A percentile compares a stretch with the other conserved stretches of the same genome.
phyloP scores from a whole-genome alignment of 139 green algal species.

The Mesotaenium endlicherianum region DNA sequence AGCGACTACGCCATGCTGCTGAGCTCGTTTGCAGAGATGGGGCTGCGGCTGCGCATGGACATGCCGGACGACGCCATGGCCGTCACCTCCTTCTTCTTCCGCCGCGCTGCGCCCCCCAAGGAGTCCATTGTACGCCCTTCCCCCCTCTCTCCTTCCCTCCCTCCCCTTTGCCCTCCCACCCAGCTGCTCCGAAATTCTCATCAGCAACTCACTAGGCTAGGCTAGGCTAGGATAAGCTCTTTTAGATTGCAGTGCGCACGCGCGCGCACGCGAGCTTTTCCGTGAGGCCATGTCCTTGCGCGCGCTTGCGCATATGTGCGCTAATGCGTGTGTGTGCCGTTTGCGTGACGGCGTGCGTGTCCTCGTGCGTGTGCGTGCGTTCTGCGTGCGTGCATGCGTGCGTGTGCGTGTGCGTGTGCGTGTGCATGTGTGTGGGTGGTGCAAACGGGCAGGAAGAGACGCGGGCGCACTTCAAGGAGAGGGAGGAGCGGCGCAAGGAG shows the following conservation, averaged over 20 bases:
- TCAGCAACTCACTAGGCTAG: too few relatives aligned
- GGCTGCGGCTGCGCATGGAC: constrained; percentile 40
- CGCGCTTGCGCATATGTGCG: not conserved
- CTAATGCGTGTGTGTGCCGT: not conserved
- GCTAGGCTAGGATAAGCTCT: too few relatives aligned
- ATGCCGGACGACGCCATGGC: constrained; percentile 49
- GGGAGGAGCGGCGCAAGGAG: not conserved
- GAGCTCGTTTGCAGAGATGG: constrained; percentile 51
- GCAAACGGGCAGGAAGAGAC: not conserved
- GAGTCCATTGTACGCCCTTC: constrained; percentile 1
- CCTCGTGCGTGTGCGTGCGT: not conserved
- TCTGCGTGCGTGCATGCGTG: not conserved
- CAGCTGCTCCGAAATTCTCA: too few relatives aligned
- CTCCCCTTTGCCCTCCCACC: not conserved
- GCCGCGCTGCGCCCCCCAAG: constrained; percentile 24
- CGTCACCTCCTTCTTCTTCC: constrained; percentile 53
- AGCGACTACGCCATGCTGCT: constrained; percentile 38
- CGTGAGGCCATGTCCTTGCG: not conserved
- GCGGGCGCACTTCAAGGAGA: not conserved
- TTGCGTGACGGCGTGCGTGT: too few relatives aligned
- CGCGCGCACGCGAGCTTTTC: too few relatives aligned
- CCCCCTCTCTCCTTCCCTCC: not conserved
- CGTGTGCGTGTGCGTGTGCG: too few relatives aligned
- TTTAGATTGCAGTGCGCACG: too few relatives aligned
- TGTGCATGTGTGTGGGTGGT: not conserved